Evolutionary conservation across 2,329 filamentous ascomycete species (phyloP).

Genomic region (Chaetoscypha palmicola): DNA sequence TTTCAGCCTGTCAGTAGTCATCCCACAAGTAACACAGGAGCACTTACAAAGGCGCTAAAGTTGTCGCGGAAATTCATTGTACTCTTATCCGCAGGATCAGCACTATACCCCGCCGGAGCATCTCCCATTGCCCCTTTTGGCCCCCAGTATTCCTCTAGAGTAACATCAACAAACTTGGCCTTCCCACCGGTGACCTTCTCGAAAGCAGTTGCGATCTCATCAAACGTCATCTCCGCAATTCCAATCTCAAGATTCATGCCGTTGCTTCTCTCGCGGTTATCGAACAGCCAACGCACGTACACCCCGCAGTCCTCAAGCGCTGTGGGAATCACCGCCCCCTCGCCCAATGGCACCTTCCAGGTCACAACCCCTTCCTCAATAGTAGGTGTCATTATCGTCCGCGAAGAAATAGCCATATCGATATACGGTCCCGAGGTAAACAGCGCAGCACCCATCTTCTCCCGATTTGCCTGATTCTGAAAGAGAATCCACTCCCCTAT

Average conservation of each 20-base stretch:
- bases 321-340: conserved; percentile 37
- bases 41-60: conserved; percentile 38
- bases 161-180: conserved; percentile 35
- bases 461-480: conserved; percentile 33
- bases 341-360: conserved; percentile 36
- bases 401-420: conserved; percentile 35
- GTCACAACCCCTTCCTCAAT: conserved; percentile 37
- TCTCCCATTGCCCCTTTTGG: conserved; percentile 12
- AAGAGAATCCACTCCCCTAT: conserved; percentile 39
- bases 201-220: conserved; percentile 37
- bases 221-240: conserved; percentile 36
- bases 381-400: conserved; percentile 35
- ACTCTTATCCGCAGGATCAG: conserved; percentile 31
- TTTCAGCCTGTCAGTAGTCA: background rate
- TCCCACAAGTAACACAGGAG: background rate
- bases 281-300: conserved; percentile 43
- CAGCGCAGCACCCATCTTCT: conserved; percentile 32
- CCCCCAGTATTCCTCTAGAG: conserved; percentile 32
- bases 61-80: conserved; percentile 38
- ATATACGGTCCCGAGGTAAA: conserved; percentile 42
- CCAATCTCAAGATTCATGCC: conserved; percentile 41
- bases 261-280: conserved; percentile 36
- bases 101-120: conserved; percentile 32
- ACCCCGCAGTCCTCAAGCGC: conserved; percentile 40
- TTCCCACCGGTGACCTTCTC: conserved; percentile 36